These are phyloP conservation scores for Haemoproteus tartakovskyi DNA, from an alignment of 169 alveolate genomes.

Conservation along the genomic window DNA sequence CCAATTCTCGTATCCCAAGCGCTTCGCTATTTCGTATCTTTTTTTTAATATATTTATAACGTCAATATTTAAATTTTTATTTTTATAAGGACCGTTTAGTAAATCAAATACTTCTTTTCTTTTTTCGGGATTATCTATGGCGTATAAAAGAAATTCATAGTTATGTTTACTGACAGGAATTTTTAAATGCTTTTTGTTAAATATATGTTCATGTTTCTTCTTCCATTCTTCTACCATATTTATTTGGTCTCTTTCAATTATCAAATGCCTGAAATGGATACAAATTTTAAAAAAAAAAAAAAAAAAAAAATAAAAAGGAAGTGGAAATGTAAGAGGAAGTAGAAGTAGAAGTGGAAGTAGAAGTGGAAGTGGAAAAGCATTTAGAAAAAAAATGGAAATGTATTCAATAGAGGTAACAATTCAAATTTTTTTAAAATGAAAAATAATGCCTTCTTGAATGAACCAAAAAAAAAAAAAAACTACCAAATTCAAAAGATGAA, in stretches of 20 bases:
- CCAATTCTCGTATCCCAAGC: constrained; percentile 42
- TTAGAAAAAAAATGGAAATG: too few species aligned
- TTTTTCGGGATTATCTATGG: neutral
- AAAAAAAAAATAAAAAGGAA: neutral
- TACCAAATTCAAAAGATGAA: neutral
- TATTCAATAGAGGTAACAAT: too few species aligned
- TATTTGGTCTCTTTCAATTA: constrained; percentile 28
- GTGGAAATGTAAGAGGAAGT: neutral
- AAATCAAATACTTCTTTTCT: constrained; percentile 22
- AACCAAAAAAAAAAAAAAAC: neutral
- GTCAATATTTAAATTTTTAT: constrained; percentile 10
- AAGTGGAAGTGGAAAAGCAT: too few species aligned
- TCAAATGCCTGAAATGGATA: constrained; percentile 6
- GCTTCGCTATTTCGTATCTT: constrained; percentile 47
- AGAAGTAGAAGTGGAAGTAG: neutral
- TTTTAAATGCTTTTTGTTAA: constrained; percentile 22
- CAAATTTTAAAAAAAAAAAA: neutral
- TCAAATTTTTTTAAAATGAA: too few species aligned
- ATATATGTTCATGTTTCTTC: constrained; percentile 16
- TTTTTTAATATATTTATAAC: constrained; percentile 48
- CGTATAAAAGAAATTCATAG: constrained; percentile 29
- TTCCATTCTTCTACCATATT: constrained; percentile 41
- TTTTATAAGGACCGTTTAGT: constrained; percentile 30
- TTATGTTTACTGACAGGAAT: constrained; percentile 56
- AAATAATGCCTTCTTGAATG: too few species aligned